phyloP scores from a whole-genome alignment of 1,284 basidiomycete species.

The Kwoniella shivajii region DNA sequence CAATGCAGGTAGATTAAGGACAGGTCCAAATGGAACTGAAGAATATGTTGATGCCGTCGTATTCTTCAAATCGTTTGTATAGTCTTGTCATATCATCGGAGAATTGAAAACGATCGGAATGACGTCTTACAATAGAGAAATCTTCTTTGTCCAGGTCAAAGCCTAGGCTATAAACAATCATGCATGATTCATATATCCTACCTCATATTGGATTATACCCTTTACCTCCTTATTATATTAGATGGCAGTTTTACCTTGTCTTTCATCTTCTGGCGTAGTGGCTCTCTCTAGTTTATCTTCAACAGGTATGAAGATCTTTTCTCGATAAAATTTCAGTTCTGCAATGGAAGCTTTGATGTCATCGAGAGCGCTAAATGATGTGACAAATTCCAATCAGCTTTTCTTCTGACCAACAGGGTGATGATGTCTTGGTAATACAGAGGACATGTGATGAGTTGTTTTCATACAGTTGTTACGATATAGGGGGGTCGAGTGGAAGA shows the following conservation, averaged over 20 bases:
- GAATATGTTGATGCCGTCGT: constrained; percentile 88
- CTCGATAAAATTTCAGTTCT: constrained; percentile 55
- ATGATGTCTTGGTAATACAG: no score
- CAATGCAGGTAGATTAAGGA: constrained; percentile 74
- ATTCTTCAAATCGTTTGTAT: constrained; percentile 75
- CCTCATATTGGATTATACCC: no score
- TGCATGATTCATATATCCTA: no score
- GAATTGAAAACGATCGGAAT: no score
- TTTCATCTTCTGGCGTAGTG: background rate
- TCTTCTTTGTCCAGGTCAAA: no score
- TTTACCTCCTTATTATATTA: constrained; percentile 2
- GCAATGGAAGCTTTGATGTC: constrained; percentile 57
- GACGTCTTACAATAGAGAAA: no score
- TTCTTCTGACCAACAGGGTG: no score
- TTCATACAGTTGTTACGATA: no score
- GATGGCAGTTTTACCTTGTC: constrained; percentile 33
- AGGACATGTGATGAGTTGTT: background rate
- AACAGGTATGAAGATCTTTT: constrained; percentile 50
- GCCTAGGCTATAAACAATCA: no score
- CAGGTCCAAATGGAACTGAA: constrained; percentile 65
- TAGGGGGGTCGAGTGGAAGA: background rate
- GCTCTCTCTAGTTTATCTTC: constrained; percentile 19
- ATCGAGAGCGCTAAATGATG: constrained; percentile 51
- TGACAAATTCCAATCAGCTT: background rate
- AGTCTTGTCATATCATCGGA: no score